Conservation (phyloP, 768 basidiomycete genomes). For the Boletus huronensis region DNA sequence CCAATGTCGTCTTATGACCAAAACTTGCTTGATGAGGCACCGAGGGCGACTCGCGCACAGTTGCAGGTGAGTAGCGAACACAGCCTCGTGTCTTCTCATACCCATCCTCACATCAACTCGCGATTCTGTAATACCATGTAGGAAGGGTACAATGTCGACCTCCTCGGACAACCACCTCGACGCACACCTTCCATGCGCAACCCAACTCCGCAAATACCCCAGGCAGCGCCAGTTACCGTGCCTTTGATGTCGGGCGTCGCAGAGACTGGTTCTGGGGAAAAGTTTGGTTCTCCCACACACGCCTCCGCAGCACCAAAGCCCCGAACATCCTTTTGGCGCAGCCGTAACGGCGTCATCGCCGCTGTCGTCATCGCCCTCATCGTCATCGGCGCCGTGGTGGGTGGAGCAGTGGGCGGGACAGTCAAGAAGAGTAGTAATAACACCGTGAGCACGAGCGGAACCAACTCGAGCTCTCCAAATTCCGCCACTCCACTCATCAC, state of each 20-base stretch:
- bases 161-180: conserved; percentile 32
- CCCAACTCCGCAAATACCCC: conserved; percentile 10
- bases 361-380: conserved; percentile 38
- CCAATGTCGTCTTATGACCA: conserved; percentile 39
- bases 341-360: conserved; percentile 40
- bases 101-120: background rate
- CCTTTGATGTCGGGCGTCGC: conserved; percentile 5
- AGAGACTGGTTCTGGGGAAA: conserved; percentile 16
- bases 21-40: conserved; percentile 37
- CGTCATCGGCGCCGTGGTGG: conserved; percentile 50
- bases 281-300: background rate
- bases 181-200: conserved; percentile 21
- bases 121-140: conserved; percentile 13
- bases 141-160: conserved; percentile 54
- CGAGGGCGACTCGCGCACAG: conserved; percentile 41
- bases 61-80: conserved; percentile 38
- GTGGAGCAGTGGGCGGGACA: conserved; percentile 57
- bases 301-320: background rate
- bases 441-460: background rate
- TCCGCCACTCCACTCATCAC: too few relatives aligned
- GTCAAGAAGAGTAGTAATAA: conserved; percentile 25
- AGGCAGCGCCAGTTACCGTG: conserved; percentile 11
- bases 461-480: background rate
- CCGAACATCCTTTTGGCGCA: conserved; percentile 46
- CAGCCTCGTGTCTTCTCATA: conserved; percentile 1